Percentiles rank a stretch among this genome's conserved stretches.
Conservation (phyloP, 257 asterid species). For the Fraxinus americana region DNA sequence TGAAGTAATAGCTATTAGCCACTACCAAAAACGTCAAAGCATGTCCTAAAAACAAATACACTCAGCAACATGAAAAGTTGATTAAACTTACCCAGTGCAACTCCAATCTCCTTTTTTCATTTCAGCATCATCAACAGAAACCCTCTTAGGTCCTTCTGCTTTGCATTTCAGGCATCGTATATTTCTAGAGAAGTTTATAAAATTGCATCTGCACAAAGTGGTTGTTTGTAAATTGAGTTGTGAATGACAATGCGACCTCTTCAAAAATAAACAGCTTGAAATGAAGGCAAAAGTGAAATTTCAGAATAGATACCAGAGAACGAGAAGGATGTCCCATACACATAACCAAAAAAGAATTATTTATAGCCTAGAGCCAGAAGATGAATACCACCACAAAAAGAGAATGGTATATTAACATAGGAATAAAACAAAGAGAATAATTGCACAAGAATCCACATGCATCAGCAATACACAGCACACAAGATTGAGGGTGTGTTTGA, state of each 20-base stretch:
- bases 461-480: too few species aligned
- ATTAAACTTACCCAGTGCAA: constrained; percentile 63
- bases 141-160: constrained; percentile 46
- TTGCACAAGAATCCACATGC: too few species aligned
- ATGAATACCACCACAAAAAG: too few species aligned
- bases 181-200: constrained; percentile 77
- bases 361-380: too few species aligned
- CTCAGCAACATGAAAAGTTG: constrained; percentile 14
- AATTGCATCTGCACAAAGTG: constrained; percentile 71
- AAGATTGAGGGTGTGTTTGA: too few species aligned
- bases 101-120: constrained; percentile 86
- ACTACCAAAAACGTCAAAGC: constrained; percentile 6
- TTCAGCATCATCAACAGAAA: constrained; percentile 29
- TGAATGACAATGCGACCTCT: background rate
- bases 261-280: background rate
- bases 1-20: background rate
- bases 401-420: too few species aligned
- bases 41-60: constrained; percentile 9
- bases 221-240: constrained; percentile 7
- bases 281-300: background rate
- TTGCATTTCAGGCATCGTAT: constrained; percentile 61
- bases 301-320: too few species aligned
- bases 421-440: too few species aligned
- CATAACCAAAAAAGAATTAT: background rate
- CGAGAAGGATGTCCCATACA: background rate